Conservation (phyloP, 805 yeast species). For the Alloascoidea africana region DNA sequence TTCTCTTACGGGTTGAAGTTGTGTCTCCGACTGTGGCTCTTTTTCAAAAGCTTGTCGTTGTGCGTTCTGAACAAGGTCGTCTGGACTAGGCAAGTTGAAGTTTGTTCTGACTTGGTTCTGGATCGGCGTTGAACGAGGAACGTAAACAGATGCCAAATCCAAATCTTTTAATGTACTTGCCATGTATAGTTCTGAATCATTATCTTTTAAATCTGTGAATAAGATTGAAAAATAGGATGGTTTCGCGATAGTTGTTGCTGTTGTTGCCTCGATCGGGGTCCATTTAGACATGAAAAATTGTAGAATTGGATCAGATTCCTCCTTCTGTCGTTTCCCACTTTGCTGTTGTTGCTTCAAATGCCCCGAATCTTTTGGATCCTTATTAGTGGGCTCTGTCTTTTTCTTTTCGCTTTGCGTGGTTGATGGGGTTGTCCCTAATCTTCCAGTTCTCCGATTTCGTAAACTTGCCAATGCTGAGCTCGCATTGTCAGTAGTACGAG, state of each 20-base stretch:
- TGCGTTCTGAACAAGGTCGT: constrained; percentile 49
- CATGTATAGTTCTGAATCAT: too few species aligned
- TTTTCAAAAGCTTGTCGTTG: constrained; percentile 23
- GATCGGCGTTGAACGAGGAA: neutral
- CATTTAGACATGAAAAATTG: too few species aligned
- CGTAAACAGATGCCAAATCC: too few species aligned
- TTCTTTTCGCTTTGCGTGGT: neutral
- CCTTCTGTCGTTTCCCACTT: too few species aligned
- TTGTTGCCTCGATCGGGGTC: too few species aligned
- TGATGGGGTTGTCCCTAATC: too few species aligned
- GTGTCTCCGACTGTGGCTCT: neutral
- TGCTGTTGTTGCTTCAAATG: neutral
- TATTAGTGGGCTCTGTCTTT: neutral
- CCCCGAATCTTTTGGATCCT: neutral
- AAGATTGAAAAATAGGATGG: neutral
- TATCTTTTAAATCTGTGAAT: neutral
- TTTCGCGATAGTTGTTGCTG: neutral
- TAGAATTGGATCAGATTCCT: too few species aligned
- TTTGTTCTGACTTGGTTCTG: constrained; percentile 23
- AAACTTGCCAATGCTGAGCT: neutral
- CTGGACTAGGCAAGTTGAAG: constrained; percentile 68
- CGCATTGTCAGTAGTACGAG: neutral
- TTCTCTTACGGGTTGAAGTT: neutral
- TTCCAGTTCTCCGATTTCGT: neutral
- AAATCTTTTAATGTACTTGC: too few species aligned